Base-by-base conservation (phyloP, 2,329 filamentous ascomycete species). In the Bipolaris oryzae region DNA sequence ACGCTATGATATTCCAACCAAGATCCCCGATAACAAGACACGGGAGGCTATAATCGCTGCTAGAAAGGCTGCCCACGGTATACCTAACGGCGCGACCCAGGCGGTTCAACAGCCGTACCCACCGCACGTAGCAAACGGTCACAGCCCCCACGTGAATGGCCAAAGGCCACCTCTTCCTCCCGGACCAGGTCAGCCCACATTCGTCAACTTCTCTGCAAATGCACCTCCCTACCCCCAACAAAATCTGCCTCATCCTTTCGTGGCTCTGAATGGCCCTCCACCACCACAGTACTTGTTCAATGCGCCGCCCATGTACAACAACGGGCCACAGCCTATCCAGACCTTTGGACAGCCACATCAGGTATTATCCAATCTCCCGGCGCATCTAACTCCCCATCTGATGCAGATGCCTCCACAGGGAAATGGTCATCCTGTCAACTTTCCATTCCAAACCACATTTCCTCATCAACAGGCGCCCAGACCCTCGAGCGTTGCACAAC, bases 1-100 rank as follows among this genome's bases (percentile, higher is more conserved):
- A 43, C 84, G 88, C 61, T 96, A 95, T 75, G 88, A 91, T 60
- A 95, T 99, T 61, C 92, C 87, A n/a, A 94, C 88, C 15, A 87
- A 91, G 50, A 87, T 98, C 11, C 95, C 95, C 6, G 70, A 74
- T 33, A 61, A 70, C 39, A 72, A 75, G 49, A 76, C 72, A 2
- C 63, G 71, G 20, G 74, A 76, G 33, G 72, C 72, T 10, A 55
- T 76, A 13, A 61, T 74, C 44, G 74, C 73, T 34, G 69, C 68
- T 13, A 74, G 96, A 73, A 92, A 94, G 62, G 90, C 85, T 62
- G 80, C 90, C 11, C 85, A 88, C 25, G 55, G 56, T 3, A 55
- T 65, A 84, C 25, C 63, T 16, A 70, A 72, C 20, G 66, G 60
- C 23, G 55, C 42, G 3, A 59, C 80, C 52, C 77, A 61, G 38